Evolutionary conservation across 78 protist genomes (phyloP).

Genomic region (Dictyostelium purpureum): DNA sequence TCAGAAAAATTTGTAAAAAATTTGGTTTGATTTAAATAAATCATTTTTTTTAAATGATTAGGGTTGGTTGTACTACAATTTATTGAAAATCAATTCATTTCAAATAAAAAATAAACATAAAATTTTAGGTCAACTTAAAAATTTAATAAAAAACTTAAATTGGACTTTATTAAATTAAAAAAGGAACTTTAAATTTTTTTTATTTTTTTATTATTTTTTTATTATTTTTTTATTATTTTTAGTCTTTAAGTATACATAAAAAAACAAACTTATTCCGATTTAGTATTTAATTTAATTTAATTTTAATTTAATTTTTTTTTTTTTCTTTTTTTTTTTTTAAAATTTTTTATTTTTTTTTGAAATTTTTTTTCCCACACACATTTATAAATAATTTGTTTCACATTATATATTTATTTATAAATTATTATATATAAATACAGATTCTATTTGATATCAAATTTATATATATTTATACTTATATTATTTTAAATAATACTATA

Average conservation of each 20-base stretch:
- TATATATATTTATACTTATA: no score
- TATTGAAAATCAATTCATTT: no score
- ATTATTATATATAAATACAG: no score
- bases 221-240: no score
- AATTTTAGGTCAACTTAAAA: not conserved
- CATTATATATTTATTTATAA: no score
- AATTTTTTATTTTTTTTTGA: not conserved
- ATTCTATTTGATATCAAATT: no score
- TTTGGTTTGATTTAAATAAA: not conserved
- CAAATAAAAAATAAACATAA: no score
- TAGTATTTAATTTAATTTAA: not conserved
- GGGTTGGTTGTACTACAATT: no score
- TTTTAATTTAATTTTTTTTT: not conserved
- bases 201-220: no score
- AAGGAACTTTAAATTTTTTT: not conserved
- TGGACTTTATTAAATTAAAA: not conserved
- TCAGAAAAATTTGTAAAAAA: conserved; percentile 38
- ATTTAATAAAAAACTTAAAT: no score
- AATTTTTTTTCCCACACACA: not conserved
- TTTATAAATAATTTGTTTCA: not conserved
- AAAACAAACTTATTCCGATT: not conserved
- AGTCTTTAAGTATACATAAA: not conserved
- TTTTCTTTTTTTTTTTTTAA: not conserved
- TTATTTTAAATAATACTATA: no score
- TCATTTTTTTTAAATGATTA: no score